Percentiles rank a stretch among this genome's conserved stretches.
Evolutionary conservation across 192 early-diverging fungal genomes (phyloP).

Genomic region (Coemansia furcata): DNA sequence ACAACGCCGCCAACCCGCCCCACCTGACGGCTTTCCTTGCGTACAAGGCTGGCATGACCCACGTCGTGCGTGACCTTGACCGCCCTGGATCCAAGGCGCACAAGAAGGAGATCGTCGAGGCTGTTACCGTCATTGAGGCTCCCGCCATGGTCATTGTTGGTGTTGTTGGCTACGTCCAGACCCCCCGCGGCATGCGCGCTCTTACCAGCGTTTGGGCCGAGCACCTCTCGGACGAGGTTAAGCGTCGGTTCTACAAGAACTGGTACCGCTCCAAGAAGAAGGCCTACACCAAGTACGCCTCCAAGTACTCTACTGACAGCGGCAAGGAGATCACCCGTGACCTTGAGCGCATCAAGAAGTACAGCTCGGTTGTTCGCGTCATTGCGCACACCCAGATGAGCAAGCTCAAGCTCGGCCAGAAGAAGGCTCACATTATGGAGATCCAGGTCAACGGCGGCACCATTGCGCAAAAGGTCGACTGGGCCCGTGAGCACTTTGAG

Average conservation of each 20-base stretch:
- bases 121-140: constrained; percentile 97
- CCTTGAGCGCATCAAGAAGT: constrained; percentile 99
- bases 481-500: constrained; percentile 97
- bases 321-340: constrained; percentile 87
- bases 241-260: constrained; percentile 99
- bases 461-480: constrained; percentile 96
- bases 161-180: constrained; percentile 99
- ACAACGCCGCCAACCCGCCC: constrained; percentile 90
- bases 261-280: constrained; percentile 99
- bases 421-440: constrained; percentile 99
- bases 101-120: constrained; percentile 99
- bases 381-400: constrained; percentile 97
- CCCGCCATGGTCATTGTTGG: constrained; percentile 97
- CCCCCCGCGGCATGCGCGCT: constrained; percentile 95
- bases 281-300: constrained; percentile 99
- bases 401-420: constrained; percentile 94
- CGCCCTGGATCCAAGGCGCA: constrained; percentile 99
- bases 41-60: constrained; percentile 99
- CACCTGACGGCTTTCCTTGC: constrained; percentile 99
- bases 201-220: constrained; percentile 99
- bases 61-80: constrained; percentile 98
- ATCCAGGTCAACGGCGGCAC: constrained; percentile 99
- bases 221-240: constrained; percentile 95
- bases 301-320: constrained; percentile 87
- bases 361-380: constrained; percentile 96